Evolutionary conservation across 2,329 filamentous ascomycete genomes (phyloP), one percentile per base, ranked within the genome.

Genomic region (Epichloe sibirici): DNA sequence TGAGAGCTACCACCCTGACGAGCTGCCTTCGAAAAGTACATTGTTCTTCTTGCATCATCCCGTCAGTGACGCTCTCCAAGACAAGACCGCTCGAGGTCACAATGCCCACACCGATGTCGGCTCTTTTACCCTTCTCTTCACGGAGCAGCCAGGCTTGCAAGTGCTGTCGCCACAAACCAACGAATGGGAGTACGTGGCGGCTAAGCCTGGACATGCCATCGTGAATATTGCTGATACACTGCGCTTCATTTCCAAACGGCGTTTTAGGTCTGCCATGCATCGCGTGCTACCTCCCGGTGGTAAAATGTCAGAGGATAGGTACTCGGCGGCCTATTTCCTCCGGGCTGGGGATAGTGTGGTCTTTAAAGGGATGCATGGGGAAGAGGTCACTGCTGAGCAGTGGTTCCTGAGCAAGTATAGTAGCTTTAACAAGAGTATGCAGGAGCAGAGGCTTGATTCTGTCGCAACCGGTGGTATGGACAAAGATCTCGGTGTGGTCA

Each of bases 21-120:
- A 21, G 17, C 17, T 21, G 17, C 17, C 17, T 21, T 21, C 17
- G 17, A 21, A 21, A 21, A 21, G 17, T 21, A 21, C 17, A 21
- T 21, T 21, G 17, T 21, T 21, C 2, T 21, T 21, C 17, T 21
- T 21, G 17, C 17, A 21, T 21, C 17, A 21, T 21, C 17, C 17
- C 17, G 17, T 21, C 17, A 21, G 17, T 21, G 17, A 21, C 17
- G 17, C 17, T 21, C 17, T 21, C 17, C 17, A 21, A 21, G 17
- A 21, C 17, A 21, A 21, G 17, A 21, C 17, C 17, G 17, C 17
- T 21, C 17, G 17, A 21, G 17, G 38, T 12, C 74, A 76, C 65
- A 71, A 75, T 63, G 75, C 74, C 64, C 75, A 78, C 66, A 78
- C 75, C 28, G 75, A 78, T 64, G 71, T 78, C 62, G 71, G 73